phyloP scores from a whole-genome alignment of 305 asterid genomes.

The Rubia balearica region DNA sequence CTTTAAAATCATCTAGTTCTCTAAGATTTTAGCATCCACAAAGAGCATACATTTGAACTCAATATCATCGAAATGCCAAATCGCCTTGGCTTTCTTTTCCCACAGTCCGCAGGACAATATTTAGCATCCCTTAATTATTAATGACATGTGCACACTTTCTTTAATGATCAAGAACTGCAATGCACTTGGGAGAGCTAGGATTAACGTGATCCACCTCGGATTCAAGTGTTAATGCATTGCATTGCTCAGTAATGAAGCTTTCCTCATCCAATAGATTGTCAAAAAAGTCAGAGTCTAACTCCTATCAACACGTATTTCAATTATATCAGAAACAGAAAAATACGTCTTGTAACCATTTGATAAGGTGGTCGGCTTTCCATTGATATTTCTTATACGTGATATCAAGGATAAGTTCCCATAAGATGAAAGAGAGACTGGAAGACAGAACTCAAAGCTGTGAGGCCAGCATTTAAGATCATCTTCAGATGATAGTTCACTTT shows the following conservation, averaged over 20 bases:
- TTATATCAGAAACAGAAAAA: conserved; percentile 84
- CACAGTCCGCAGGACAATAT: conserved; percentile 82
- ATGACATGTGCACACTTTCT: conserved; percentile 16
- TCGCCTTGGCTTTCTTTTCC: conserved; percentile 84
- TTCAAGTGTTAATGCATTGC: conserved; percentile 22
- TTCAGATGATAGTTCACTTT: too few species aligned
- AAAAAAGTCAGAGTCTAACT: too few species aligned
- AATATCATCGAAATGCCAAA: conserved; percentile 77
- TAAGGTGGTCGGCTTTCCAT: conserved; percentile 68
- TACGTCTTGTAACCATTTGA: conserved; percentile 79
- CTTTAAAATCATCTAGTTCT: conserved; percentile 60
- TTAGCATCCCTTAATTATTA: conserved; percentile 23
- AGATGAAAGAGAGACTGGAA: too few species aligned
- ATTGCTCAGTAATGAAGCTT: conserved; percentile 47
- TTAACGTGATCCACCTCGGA: conserved; percentile 71
- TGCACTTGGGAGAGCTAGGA: too few species aligned
- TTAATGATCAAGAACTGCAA: too few species aligned
- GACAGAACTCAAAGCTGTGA: too few species aligned
- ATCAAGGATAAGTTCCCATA: conserved; percentile 23
- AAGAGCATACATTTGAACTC: conserved; percentile 88
- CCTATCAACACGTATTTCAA: conserved; percentile 40
- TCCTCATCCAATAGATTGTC: conserved; percentile 25
- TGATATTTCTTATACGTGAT: conserved; percentile 36
- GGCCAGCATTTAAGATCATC: too few species aligned
- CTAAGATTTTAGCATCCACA: conserved; percentile 69